These are phyloP conservation scores for Stagonosporopsis chrysanthemi DNA, from an alignment of 2,329 filamentous ascomycete genomes.

Conservation along the genomic window DNA sequence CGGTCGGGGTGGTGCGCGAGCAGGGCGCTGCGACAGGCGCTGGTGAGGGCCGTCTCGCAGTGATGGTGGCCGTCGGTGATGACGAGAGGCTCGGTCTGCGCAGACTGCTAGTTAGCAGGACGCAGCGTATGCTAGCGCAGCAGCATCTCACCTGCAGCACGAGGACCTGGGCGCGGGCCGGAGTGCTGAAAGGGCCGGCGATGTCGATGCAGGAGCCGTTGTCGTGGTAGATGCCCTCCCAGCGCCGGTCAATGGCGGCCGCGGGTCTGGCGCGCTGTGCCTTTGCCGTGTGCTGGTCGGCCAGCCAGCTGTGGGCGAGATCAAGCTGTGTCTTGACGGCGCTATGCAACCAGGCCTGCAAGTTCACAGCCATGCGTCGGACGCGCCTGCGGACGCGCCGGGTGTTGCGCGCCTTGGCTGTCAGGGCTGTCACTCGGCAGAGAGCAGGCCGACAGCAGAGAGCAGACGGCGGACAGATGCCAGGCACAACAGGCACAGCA, in stretches of 20 bases:
- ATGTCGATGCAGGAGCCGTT: constrained; percentile 47
- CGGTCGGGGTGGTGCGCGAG: constrained; percentile 4
- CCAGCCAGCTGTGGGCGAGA: constrained; percentile 34
- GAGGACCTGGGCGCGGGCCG: constrained; percentile 24
- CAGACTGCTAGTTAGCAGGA: constrained; percentile 1
- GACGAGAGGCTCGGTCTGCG: constrained; percentile 29
- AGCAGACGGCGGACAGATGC: no score
- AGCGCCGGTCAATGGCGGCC: constrained; percentile 19
- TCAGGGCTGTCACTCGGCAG: no score
- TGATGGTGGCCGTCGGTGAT: constrained; percentile 40
- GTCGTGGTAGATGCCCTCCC: constrained; percentile 41
- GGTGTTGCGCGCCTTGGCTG: background rate
- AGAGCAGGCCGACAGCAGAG: no score
- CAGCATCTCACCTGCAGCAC: constrained; percentile 30
- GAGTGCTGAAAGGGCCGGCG: constrained; percentile 17
- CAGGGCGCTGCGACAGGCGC: constrained; percentile 21
- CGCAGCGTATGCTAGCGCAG: background rate
- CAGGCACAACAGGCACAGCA: no score
- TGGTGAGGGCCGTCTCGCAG: constrained; percentile 28
- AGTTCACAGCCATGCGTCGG: constrained; percentile 25
- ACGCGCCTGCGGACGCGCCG: constrained; percentile 9
- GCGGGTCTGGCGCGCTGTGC: constrained; percentile 5
- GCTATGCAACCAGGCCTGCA: constrained; percentile 34
- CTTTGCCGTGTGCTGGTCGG: constrained; percentile 21
- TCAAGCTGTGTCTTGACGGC: constrained; percentile 30